Base-by-base conservation (phyloP, 805 yeast genomes). In the Candida argentea region DNA sequence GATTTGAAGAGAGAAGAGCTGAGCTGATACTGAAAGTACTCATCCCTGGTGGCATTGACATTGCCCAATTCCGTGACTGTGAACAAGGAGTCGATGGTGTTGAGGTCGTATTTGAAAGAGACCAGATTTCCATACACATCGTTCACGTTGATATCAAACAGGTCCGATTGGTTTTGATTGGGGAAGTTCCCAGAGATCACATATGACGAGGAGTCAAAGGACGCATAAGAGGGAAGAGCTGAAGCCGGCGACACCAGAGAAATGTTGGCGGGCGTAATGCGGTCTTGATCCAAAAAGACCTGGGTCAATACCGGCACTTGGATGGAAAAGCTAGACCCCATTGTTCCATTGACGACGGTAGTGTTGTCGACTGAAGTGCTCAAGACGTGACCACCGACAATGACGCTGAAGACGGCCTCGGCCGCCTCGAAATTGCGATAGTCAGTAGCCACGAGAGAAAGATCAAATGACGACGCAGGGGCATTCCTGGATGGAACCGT, bases 381-480 rank as follows among this genome's bases (percentile, higher is more conserved):
- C 37, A 91, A 65, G 36, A 71, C 77, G 50, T 91, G 95, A 6
- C 93, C 95, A 23, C 98, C 98, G 20, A 89, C 79, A 15, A 79
- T 59, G 20, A 91, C 58, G 34, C 72, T 64, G 57, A 91, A 91
- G 17, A 68, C 55, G 3, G 81, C 76, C 38, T 66, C 73, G 3
- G 75, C 76, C 11, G 82, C 86, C 1, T 91, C 59, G 47, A 50
- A 86, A 2, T 93, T 95, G 15, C 54, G 52, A 43, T 73, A 72
- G 44, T 86, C 95, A 2, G 94, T 63, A 1, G 87, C 95, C 32
- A 86, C 74, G 40, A 87, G 67, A 24, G 73, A 64, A 39, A 89
- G 74, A 11, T 70, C 67, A 49, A 73, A 91, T 23, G 63, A 57
- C 38, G 72, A 63, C 22, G 94, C 83, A 7, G 96, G 97, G 1